Evolutionary conservation across 192 early-diverging fungal genomes (phyloP), one percentile per base, ranked within the genome.

Genomic region (Podila clonocystis): DNA sequence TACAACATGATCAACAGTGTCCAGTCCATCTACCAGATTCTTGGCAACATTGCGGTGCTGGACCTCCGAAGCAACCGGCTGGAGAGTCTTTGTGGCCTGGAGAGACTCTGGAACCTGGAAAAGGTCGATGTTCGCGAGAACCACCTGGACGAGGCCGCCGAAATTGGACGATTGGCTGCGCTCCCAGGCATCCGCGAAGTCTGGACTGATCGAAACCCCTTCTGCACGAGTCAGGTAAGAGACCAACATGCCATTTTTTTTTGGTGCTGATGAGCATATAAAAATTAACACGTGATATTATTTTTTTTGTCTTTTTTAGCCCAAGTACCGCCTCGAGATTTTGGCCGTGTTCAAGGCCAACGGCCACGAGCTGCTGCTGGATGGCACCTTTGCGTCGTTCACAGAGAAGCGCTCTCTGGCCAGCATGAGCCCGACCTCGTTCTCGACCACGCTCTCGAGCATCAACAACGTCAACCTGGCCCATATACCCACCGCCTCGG

Each of bases 1-100:
- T 72, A 88, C 65, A 90, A 90, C 61, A 90, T 90, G 89, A 87
- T 90, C 36, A 82, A 82, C 22, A 82, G 77, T 38, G 76, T 87
- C 4, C 79, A 79, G 7, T 82, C 84, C 22, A 87, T 90, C 55
- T 84, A 90, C 58, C 75, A 85, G 22, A 70, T 87, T 1, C 82
- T 90, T 3, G 85, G 87, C 8, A 90, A 89, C 68, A 80, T 90
- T 31, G 74, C 77, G 9, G 68, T 76, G 20, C 70, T 90, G n/a
- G 83, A 88, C 58, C 48, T 90, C 20, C 67, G 86, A 49, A 76
- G 83, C 13, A 90, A 90, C 65, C 77, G 87, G n/a, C 62, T 90
- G 6, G 82, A 82, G 12, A 76, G 82, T 29, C 68, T 90, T 45
- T 87, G 82, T 11, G 89, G 89, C 9, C 60, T 90, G 49, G 89